Evolutionary conservation across 495 filamentous ascomycete genomes (phyloP).

Genomic region (Platismatia glauca): DNA sequence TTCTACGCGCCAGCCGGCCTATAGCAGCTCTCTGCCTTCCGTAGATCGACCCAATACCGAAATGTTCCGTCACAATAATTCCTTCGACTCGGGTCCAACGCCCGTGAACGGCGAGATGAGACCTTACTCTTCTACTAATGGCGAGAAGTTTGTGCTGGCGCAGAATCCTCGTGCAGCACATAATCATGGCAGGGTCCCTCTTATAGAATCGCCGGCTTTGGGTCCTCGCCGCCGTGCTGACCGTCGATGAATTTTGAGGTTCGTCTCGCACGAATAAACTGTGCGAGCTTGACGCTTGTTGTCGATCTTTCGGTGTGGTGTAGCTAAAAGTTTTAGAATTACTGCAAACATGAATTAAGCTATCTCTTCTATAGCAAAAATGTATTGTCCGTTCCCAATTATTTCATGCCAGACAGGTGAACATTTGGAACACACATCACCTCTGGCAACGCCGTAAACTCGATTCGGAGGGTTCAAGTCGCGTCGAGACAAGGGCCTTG

Average conservation of each 20-base stretch:
- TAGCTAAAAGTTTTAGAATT: neutral
- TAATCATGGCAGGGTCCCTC: neutral
- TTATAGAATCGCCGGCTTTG: neutral
- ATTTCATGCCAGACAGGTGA: neutral
- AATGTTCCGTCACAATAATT: neutral
- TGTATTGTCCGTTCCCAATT: neutral
- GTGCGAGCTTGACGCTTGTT: neutral
- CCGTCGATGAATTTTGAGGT: neutral
- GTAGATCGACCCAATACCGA: neutral
- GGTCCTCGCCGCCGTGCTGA: neutral
- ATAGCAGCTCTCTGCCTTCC: neutral
- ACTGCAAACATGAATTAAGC: neutral
- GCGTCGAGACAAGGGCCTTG: neutral
- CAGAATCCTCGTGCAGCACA: neutral
- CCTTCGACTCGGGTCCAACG: constrained; percentile 2
- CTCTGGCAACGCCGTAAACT: neutral
- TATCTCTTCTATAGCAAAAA: neutral
- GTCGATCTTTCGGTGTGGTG: neutral
- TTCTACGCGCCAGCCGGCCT: neutral
- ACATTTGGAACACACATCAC: neutral
- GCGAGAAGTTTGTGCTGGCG: neutral
- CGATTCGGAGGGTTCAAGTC: neutral
- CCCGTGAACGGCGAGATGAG: constrained; percentile 2
- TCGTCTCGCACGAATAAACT: neutral
- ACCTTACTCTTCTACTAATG: neutral